Percentiles rank a stretch among this genome's conserved stretches.
Conservation (phyloP, 352 stramenopile genomes). For the Pythium rhizo-oryzae region DNA sequence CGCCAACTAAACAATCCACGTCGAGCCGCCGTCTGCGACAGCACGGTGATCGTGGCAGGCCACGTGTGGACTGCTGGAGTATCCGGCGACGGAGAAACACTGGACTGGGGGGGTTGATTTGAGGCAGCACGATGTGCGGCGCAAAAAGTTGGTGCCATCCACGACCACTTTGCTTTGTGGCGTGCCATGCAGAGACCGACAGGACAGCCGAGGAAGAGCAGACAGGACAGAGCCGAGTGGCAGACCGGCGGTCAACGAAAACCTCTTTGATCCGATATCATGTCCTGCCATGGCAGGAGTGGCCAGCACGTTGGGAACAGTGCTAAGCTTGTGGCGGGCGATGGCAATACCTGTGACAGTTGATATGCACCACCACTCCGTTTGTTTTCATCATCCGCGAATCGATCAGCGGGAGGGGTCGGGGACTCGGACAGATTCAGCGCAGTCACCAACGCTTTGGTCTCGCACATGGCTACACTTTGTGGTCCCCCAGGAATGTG, state of each 20-base stretch:
- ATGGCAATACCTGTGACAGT: neutral
- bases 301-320: too few relatives aligned
- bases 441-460: neutral
- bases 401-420: slow-evolving; percentile 7
- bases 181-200: neutral
- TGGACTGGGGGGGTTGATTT: too few relatives aligned
- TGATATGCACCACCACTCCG: neutral
- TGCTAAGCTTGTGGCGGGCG: too few relatives aligned
- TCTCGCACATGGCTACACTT: slow-evolving; percentile 14
- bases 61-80: too few relatives aligned
- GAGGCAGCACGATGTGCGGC: neutral
- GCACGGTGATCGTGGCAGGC: neutral
- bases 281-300: too few relatives aligned
- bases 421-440: slow-evolving; percentile 17
- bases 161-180: neutral
- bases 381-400: slow-evolving; percentile 18
- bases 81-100: too few relatives aligned
- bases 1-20: too few relatives aligned
- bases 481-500: too few relatives aligned
- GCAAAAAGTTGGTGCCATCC: neutral
- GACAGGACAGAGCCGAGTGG: neutral
- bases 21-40: neutral
- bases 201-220: neutral
- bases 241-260: neutral
- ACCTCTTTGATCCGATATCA: neutral